Base-by-base conservation (phyloP, 2,329 filamentous ascomycete species). In the Aspergillus amoenus region DNA sequence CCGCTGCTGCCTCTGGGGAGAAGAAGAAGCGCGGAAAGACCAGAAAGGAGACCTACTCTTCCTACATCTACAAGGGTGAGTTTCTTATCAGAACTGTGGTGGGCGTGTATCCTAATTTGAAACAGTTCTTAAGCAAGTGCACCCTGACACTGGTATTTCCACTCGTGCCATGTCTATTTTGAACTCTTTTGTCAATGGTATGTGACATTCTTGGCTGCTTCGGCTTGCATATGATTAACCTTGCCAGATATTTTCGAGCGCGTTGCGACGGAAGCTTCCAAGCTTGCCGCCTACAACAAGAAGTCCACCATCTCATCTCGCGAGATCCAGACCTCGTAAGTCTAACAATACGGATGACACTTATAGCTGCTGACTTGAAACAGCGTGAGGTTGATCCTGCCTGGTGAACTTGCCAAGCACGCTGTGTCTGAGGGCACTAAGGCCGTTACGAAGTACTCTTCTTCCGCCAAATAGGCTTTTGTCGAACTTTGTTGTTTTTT, bases 1-100 rank as follows among this genome's bases (percentile, higher is more conserved):
- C 77, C 49, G 81, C 85, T 68, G 91, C 93, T 60, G 87, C 93
- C 62, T 87, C 91, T 76, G 94, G 94, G 66, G 94, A 97, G 72
- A 97, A 97, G 92, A 99, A 99, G 91, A 99, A 97, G 93, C 91
- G 94, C 76, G 96, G 92, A 84, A 99, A 99, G 93, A 91, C 93
- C 68, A 89, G 94, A 82, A 97, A 97, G 90, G 94, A 99, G 86
- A 99, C 94, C n/a, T 99, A 99, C 85, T 95, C 90, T 70, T 95
- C 91, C 56, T 99, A 99, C 87, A 99, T 99, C 82, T 99, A 97
- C 90, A 99, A 97, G 86, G 94, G 93, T 97, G 76, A 79, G 86
- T 76, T 13, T 39, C 11, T 77, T 78, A 75, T 72, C 8, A 15
- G 15, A 34, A 54, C 37, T 34, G 44, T 58, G 21, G 1, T 15